phyloP scores from a whole-genome alignment of 371 early-diverging fungal genomes.

The Mortierella sp. region DNA sequence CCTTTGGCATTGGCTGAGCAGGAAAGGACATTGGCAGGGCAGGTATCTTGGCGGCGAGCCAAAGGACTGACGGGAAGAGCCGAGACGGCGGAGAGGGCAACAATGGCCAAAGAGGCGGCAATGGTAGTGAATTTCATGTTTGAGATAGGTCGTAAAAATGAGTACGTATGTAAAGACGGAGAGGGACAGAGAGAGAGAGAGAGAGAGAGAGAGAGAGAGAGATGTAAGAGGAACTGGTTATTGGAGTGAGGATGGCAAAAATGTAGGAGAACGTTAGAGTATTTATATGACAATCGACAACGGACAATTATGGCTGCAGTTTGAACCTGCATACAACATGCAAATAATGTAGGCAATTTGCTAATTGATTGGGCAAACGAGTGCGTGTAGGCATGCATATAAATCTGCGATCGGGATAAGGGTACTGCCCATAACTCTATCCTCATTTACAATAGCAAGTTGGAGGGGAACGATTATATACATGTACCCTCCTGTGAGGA shows the following conservation, averaged over 20 bases:
- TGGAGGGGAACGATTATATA: neutral
- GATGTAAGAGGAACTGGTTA: neutral
- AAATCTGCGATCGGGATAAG: too few relatives aligned
- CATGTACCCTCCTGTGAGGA: neutral
- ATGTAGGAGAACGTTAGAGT: too few relatives aligned
- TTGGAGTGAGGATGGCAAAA: too few relatives aligned
- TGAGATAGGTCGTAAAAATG: neutral
- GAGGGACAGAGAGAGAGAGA: neutral
- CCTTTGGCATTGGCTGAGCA: slow-evolving; percentile 41
- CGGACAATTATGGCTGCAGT: too few relatives aligned
- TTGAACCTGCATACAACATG: too few relatives aligned
- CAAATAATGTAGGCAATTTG: too few relatives aligned
- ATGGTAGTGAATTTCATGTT: slow-evolving; percentile 59
- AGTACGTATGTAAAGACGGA: neutral
- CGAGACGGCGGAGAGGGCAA: slow-evolving; percentile 38
- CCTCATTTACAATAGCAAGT: too few relatives aligned
- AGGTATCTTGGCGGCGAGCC: slow-evolving; percentile 17
- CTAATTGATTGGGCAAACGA: too few relatives aligned
- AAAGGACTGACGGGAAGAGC: slow-evolving; percentile 11
- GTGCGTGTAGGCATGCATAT: too few relatives aligned
- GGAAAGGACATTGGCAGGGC: slow-evolving; percentile 62
- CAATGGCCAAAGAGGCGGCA: slow-evolving; percentile 47
- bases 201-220: neutral
- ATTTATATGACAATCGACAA: too few relatives aligned
- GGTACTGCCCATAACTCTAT: too few relatives aligned